A percentile compares a stretch with the other conserved stretches of the same genome.
Conservation (phyloP, 768 basidiomycete genomes). For the Hydnomerulius pinastri region DNA sequence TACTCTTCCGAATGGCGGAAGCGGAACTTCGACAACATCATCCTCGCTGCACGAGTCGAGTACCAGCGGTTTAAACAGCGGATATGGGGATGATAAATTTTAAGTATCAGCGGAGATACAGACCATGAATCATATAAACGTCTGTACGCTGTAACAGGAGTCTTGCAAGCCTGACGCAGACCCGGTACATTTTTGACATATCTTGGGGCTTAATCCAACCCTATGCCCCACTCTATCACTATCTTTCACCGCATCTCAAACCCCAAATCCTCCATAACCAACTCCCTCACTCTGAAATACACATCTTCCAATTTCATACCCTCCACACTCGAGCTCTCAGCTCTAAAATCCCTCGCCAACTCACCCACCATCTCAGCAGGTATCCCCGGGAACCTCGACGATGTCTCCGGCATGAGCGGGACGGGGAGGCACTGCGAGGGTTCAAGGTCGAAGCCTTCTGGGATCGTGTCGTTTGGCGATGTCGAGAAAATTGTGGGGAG, state of each 20-base stretch:
- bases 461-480: slow-evolving; percentile 34
- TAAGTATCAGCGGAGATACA: background rate
- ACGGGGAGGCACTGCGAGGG: slow-evolving; percentile 61
- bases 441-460: slow-evolving; percentile 51
- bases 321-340: slow-evolving; percentile 60
- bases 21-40: slow-evolving; percentile 58
- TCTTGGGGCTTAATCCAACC: background rate
- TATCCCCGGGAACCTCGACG: slow-evolving; percentile 74
- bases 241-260: slow-evolving; percentile 31
- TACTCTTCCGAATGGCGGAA: slow-evolving; percentile 72
- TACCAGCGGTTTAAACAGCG: slow-evolving; percentile 44
- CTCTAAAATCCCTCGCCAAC: slow-evolving; percentile 58
- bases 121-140: background rate
- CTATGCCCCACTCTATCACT: background rate
- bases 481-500: slow-evolving; percentile 34
- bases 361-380: slow-evolving; percentile 64
- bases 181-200: background rate
- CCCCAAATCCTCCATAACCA: slow-evolving; percentile 53
- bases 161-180: too few relatives aligned
- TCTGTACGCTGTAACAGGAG: background rate
- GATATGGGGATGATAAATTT: slow-evolving; percentile 21
- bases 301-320: slow-evolving; percentile 57
- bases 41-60: slow-evolving; percentile 58
- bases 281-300: slow-evolving; percentile 62
- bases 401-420: slow-evolving; percentile 60